phyloP scores from a whole-genome alignment of 192 early-diverging fungal genomes.

The Coemansia sp. region DNA sequence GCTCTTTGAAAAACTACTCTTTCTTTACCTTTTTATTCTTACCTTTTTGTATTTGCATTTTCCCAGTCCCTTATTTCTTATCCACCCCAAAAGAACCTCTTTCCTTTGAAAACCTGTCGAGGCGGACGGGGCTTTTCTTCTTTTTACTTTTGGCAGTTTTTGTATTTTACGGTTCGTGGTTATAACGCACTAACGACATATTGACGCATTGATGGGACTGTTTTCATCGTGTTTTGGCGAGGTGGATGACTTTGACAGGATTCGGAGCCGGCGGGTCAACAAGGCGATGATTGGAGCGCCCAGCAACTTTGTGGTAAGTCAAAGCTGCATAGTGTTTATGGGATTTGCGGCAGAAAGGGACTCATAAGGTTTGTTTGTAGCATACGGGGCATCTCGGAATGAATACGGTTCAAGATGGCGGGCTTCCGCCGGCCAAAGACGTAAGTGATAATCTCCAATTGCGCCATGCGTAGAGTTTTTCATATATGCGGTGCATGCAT shows the following conservation, averaged over 20 bases:
- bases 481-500: not conserved
- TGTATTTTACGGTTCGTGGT: not conserved
- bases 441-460: constrained; percentile 29
- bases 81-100: no score
- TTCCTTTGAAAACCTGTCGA: no score
- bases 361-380: constrained; percentile 11
- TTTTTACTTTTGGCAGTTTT: not conserved
- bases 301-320: constrained; percentile 53
- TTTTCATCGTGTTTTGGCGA: constrained; percentile 55
- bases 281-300: constrained; percentile 55
- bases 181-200: not conserved
- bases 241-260: constrained; percentile 24
- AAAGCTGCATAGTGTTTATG: not conserved
- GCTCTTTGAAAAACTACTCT: not conserved
- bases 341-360: not conserved
- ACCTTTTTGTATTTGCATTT: no score
- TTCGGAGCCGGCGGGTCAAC: constrained; percentile 27
- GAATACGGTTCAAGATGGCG: constrained; percentile 32
- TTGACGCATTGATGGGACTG: constrained; percentile 29
- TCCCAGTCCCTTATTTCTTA: no score
- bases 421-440: constrained; percentile 27
- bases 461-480: not conserved
- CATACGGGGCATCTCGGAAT: constrained; percentile 55
- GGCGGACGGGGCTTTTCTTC: no score
- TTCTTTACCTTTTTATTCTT: no score